These are phyloP conservation scores for Hemerocallis citrina DNA, from an alignment of 106 monocot genomes.

Conservation along the genomic window DNA sequence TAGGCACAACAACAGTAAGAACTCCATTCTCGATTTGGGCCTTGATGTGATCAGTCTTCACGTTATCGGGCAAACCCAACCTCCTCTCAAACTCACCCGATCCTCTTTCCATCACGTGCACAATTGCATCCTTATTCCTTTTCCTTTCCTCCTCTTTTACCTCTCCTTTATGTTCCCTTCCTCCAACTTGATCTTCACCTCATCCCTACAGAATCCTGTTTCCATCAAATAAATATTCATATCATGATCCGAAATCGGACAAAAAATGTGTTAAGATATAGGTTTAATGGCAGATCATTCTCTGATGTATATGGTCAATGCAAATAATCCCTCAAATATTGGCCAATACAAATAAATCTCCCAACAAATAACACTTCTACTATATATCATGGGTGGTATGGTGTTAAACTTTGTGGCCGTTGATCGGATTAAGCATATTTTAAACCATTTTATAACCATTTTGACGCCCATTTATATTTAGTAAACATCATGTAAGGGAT, in stretches of 20 bases:
- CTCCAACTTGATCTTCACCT: conserved; percentile 67
- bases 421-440: no score
- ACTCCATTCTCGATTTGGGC: conserved; percentile 75
- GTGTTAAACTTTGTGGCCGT: no score
- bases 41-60: conserved; percentile 45
- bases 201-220: conserved; percentile 62
- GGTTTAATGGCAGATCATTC: neutral
- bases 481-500: no score
- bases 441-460: no score
- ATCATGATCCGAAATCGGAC: neutral
- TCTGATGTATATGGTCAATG: no score
- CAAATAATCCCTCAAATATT: no score
- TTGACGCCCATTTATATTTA: no score
- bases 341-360: no score
- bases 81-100: conserved; percentile 40
- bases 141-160: conserved; percentile 23
- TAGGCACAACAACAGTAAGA: conserved; percentile 59
- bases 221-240: neutral
- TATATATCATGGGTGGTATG: no score
- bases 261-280: neutral
- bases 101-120: conserved; percentile 55
- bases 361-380: no score
- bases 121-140: conserved; percentile 33
- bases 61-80: conserved; percentile 50
- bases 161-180: conserved; percentile 61